Base-by-base conservation (phyloP, 2,329 filamentous ascomycete species). In the Sclerotinia minor region DNA sequence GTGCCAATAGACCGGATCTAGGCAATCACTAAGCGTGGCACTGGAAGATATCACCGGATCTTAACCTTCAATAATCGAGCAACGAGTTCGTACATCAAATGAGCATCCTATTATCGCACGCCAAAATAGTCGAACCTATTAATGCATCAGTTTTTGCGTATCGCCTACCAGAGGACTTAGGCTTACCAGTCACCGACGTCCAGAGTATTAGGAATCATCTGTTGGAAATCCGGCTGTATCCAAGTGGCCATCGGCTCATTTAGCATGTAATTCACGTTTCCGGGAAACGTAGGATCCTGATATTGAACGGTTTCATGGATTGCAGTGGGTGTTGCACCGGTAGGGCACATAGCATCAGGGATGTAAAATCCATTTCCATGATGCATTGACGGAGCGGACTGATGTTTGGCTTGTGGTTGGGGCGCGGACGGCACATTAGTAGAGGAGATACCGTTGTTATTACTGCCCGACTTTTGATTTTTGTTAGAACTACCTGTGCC, bases 181-280 rank as follows among this genome's bases (percentile, higher is more conserved):
- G 49, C 52, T 58, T 8, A 65, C 63, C 63, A 65, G n/a, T 65
- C 63, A 17, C 38, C 41, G 5, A 58, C 63, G 47, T 65, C 19
- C 8, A 65, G n/a, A 32, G 52, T 57, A 8, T 38, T 35, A 47
- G 63, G 63, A n/a, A 65, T 65, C 41, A 58, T 57, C 24, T 49
- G 26, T 21, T 65, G 50, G 4, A 65, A 65, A 32, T 58, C 63
- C 17, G 50, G 50, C 24, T 55, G 41, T 26, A 57, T 47, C 63
- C 52, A 65, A 19, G n/a, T 26, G 35, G 8, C 13, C 63, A 65
- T 49, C 41, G 47, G 52, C 41, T 58, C 52, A 26, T 35, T 24
- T 11, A 38, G 17, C 7, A 65, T 58, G 38, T 65, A 65, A 24
- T 47, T 58, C 13, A 55, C 54, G 21, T 17, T 44, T 1, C 15